Evolutionary conservation across 2,329 filamentous ascomycete species (phyloP), one percentile per base, ranked within the genome.

Genomic region (Apiospora arundinis): DNA sequence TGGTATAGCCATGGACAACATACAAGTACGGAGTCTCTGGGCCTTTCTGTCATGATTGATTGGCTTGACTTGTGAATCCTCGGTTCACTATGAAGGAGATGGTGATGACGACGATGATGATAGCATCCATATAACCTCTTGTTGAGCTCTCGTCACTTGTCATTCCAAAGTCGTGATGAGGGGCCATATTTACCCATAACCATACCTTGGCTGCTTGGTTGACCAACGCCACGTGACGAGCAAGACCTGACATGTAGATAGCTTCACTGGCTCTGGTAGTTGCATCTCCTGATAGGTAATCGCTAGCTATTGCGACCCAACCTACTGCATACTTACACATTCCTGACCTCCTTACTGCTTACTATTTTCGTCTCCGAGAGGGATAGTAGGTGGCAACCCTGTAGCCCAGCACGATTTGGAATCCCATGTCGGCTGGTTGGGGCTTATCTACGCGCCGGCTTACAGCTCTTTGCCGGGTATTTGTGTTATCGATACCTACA

Each of bases 401-500:
- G 49, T 14, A 56, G 28, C 28, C 28, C 52, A 37, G 18, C 18
- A 63, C 56, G 32, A 63, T 63, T 63, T 63, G 56, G 56, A 63
- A 63, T 40, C 56, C 32, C 32, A 40, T 18, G 7, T n/a, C 32
- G 32, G 56, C 56, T 63, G 28, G 9, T 40, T 40, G 56, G 56
- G 56, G 56, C 56, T 63, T 63, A 63, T 63, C 56, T 63, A 63
- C 16, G 32, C 56, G 56, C 56, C n/a, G 56, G 12, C 56, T 40
- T 40, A 21, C 56, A 14, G 37, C 18, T 37, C 32, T 12, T 40
- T n/a, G 18, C 56, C 56, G 56, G 56, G 28, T 63, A 40, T 60
- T 37, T 40, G 52, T 60, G 18, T 37, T 40, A 40, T 63, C 28
- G 18, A n/a, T 63, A 63, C 6, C 4, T 60, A 11, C 28, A 32